Conservation (phyloP, 2,329 filamentous ascomycete species). For the Aureobasidium sp. region DNA sequence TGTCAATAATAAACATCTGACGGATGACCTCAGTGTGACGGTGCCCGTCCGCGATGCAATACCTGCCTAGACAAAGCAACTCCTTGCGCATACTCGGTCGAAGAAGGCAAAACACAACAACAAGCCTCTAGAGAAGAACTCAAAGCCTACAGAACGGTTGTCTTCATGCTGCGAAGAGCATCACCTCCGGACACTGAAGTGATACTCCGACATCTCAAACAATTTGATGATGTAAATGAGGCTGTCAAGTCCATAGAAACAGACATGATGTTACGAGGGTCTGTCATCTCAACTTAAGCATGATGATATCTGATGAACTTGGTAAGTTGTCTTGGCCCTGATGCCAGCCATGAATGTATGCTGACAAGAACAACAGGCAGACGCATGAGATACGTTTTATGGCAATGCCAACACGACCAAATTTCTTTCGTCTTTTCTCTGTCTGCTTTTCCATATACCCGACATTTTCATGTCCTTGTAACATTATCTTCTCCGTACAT, state of each 20-base stretch:
- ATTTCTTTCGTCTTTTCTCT: neutral
- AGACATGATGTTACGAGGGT: neutral
- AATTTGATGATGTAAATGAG: neutral
- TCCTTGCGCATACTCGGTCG: neutral
- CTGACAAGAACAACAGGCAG: neutral
- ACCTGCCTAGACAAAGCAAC: conserved; percentile 1
- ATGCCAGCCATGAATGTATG: no score
- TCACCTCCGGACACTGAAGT: neutral
- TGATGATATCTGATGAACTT: neutral
- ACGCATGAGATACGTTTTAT: neutral
- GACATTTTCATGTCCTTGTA: neutral
- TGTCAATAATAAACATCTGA: neutral
- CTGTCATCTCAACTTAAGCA: neutral
- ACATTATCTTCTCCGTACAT: neutral
- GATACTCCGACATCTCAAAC: neutral
- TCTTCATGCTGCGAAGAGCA: conserved; percentile 1
- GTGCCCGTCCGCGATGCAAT: conserved; percentile 2
- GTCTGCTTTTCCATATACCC: neutral
- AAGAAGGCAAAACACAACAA: conserved; percentile 13
- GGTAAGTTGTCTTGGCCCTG: neutral
- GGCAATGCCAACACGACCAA: neutral
- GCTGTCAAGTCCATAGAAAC: conserved; percentile 2
- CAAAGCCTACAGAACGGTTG: neutral
- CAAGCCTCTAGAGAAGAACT: conserved; percentile 10
- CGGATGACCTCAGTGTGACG: neutral